These are phyloP conservation scores for Phytophthora pistaciae DNA, from an alignment of 352 stramenopile species.

Conservation along the genomic window DNA sequence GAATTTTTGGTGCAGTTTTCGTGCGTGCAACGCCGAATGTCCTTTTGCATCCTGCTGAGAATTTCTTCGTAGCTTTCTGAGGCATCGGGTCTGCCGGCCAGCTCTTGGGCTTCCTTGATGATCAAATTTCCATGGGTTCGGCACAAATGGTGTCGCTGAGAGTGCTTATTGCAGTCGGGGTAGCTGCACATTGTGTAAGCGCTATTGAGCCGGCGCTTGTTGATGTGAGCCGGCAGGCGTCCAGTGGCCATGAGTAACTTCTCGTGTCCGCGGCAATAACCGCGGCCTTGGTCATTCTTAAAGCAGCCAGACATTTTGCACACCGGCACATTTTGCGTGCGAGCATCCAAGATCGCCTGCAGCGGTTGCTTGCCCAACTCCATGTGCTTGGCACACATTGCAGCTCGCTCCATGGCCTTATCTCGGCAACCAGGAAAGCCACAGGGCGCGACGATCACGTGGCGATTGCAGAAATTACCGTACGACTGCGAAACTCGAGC, in stretches of 20 bases:
- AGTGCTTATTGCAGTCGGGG: constrained; percentile 85
- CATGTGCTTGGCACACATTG: constrained; percentile 82
- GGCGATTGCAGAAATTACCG: constrained; percentile 88
- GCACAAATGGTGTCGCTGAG: constrained; percentile 85
- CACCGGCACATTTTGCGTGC: constrained; percentile 81
- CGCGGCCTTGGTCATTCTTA: constrained; percentile 90
- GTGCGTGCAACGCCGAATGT: constrained; percentile 82
- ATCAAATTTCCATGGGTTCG: constrained; percentile 88
- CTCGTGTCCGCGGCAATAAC: constrained; percentile 86
- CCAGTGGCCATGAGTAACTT: constrained; percentile 89
- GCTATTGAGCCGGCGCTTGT: constrained; percentile 88
- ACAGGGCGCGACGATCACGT: constrained; percentile 87
- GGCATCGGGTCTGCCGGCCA: constrained; percentile 51
- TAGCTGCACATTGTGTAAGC: constrained; percentile 92
- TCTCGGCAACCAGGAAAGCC: constrained; percentile 89
- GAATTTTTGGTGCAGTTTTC: constrained; percentile 88
- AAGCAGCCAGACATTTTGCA: constrained; percentile 83
- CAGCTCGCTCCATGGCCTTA: constrained; percentile 63
- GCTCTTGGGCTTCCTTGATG: constrained; percentile 77
- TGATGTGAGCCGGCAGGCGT: constrained; percentile 75
- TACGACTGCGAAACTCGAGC: constrained; percentile 81
- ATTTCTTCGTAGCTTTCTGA: constrained; percentile 79
- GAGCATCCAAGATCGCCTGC: constrained; percentile 64
- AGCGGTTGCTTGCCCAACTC: constrained; percentile 76
- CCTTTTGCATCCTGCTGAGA: constrained; percentile 72